phyloP scores from a whole-genome alignment of 805 yeast species.

The Jamesozyma jinghongensis region DNA sequence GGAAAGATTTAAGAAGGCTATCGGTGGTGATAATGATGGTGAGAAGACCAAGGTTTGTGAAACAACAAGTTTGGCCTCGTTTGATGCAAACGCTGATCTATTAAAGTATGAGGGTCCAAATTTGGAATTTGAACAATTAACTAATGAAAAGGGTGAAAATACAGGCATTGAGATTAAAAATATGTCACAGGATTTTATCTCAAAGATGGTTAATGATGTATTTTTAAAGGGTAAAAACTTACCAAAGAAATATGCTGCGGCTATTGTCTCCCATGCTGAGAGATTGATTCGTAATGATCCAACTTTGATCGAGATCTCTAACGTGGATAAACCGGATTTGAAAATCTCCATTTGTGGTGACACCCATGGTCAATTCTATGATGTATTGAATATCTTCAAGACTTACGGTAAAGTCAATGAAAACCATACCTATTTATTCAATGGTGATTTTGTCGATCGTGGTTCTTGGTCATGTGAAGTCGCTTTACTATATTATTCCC shows the following conservation, averaged over 20 bases:
- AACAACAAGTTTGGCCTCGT: constrained; percentile 19
- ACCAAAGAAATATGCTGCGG: constrained; percentile 77
- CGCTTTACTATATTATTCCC: constrained; percentile 66
- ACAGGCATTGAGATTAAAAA: constrained; percentile 32
- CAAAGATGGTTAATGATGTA: constrained; percentile 49
- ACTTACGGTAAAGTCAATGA: constrained; percentile 59
- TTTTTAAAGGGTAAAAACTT: constrained; percentile 66
- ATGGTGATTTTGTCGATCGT: constrained; percentile 96
- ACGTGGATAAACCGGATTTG: constrained; percentile 15
- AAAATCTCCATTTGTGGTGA: constrained; percentile 88
- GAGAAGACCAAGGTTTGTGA: constrained; percentile 22
- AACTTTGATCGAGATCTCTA: constrained; percentile 62
- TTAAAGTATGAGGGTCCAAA: constrained; percentile 23
- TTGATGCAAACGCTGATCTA: constrained; percentile 28
- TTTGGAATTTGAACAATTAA: constrained; percentile 23
- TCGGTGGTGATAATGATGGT: constrained; percentile 55
- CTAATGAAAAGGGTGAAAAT: constrained; percentile 19
- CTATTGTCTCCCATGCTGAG: constrained; percentile 65
- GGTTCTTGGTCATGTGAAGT: constrained; percentile 99
- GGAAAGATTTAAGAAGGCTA: constrained; percentile 79
- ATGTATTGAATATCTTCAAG: constrained; percentile 70
- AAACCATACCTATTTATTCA: constrained; percentile 70
- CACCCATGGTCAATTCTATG: constrained; percentile 95
- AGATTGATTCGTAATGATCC: constrained; percentile 56
- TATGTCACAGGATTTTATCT: constrained; percentile 46